Base-by-base conservation (phyloP, 164 flowering plant genomes). In the Cinnamomum micranthum region DNA sequence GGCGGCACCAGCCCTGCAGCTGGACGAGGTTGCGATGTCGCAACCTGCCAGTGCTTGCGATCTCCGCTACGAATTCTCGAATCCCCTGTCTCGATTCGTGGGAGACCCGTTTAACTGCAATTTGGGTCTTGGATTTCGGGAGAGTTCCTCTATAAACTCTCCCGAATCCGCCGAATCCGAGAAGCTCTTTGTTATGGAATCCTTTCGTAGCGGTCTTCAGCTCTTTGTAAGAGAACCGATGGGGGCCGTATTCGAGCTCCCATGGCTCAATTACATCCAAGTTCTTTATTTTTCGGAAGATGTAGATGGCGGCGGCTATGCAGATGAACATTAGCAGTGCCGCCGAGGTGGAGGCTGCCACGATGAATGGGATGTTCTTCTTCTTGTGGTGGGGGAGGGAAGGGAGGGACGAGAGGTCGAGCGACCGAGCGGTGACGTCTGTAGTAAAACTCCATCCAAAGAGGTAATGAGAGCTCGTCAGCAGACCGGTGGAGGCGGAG, bases 11-110 rank as follows among this genome's bases (percentile, higher is more conserved):
- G 3, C 79, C 79, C 31, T 66, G 71, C 19, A 75, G 72, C 58
- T 88, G 91, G 73, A 89, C 92, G 59, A 89, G 72, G 60, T 91
- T 89, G 35, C 91, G 72, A 69, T 89, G 92, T n/a, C 90, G 84
- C 31, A 91, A 82, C 65, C 89, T 85, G 3, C 95, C 92, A 1
- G 87, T 82, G 71, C 85, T 87, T 0, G 86, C 80, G 15, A 91
- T 86, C 68, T 91, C 95, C 0, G 90, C 79, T 0, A 85, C 80
- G 72, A 89, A 91, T 69, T 91, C 89, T 2, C 84, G 78, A 22
- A 88, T 24, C 0, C 95, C 93, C 80, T 89, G 91, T 51, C 77
- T 86, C 0, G 95, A 91, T 59, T 89, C 88, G 19, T 79, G 87
- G 0, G 88, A 84, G 11, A 91, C 72, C 78, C 86, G 77, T 82